Base-by-base conservation (phyloP, 1,139 yeast genomes). In the Magnusiomyces tetraspermus region DNA sequence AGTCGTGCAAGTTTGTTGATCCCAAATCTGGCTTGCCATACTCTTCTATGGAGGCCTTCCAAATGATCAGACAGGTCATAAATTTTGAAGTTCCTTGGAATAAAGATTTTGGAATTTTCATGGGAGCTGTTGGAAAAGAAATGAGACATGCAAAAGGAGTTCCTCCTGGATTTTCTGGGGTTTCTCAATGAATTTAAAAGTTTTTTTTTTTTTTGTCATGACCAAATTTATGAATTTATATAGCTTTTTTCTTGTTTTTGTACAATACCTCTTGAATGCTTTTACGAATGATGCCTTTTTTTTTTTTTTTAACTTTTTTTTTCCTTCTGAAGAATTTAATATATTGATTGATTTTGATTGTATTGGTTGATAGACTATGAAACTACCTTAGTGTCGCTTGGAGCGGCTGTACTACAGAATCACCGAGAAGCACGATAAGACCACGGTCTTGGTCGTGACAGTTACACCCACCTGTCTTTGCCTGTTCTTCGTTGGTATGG, bases 21-120 rank as follows among this genome's bases (percentile, higher is more conserved):
- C 97, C 97, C 0, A 76, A 80, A 45, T 81, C 85, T 40, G 95
- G 63, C 48, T 78, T 89, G 51, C 95, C 96, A 1, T 90, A 90
- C 67, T 78, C 85, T 52, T 83, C 84, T 55, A 87, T 87, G 58
- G 94, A 85, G 50, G 83, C 92, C 10, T 86, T 83, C 65, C 82
- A 78, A 59, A 73, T 83, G 40, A 76, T 89, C 59, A 83, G 85
- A 61, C 76, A 76, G 38, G 76, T 87, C 30, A 85, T 83, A 59
- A 80, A 76, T 50, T 87, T 88, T 2, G 74, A 71, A 49, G 77
- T 78, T 50, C 79, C 80, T 21, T 90, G 97, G 97, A 76, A 77
- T 59, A 82, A 83, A 48, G 78, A 76, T 31, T 74, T 79, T 50
- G 94, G 94, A 17, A 86, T 89, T 0, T 76, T 78, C 1, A 83